A percentile compares a stretch with the other conserved stretches of the same genome.
Conservation (phyloP, 2,329 filamentous ascomycete genomes). For the Pseudopyrenochaeta lycopersici region DNA sequence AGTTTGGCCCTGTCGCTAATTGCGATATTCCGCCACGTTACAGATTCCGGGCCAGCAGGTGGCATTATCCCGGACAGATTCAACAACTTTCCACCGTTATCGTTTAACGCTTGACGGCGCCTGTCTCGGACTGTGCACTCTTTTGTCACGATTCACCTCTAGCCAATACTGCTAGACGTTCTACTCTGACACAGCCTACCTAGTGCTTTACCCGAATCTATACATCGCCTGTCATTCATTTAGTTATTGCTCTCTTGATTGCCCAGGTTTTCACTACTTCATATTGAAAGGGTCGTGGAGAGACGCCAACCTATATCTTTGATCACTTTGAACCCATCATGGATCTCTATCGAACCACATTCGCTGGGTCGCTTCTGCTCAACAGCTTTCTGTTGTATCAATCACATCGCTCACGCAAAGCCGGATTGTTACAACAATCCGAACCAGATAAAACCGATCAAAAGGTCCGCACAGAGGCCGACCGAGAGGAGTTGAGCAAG, state of each 20-base stretch:
- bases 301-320: neutral
- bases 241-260: too few relatives aligned
- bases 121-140: neutral
- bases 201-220: too few relatives aligned
- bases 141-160: neutral
- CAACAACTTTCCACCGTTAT: neutral
- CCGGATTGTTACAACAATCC: conserved; percentile 7
- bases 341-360: conserved; percentile 44
- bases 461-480: conserved; percentile 31
- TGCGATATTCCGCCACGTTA: conserved; percentile 1
- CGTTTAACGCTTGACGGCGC: neutral
- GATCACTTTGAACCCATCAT: conserved; percentile 22
- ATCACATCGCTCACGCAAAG: conserved; percentile 31
- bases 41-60: neutral
- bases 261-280: too few relatives aligned
- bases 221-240: too few relatives aligned
- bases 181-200: too few relatives aligned
- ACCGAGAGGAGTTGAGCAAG: conserved; percentile 40
- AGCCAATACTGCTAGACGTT: too few relatives aligned
- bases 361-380: conserved; percentile 35
- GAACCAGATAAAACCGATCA: conserved; percentile 32
- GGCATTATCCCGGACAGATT: neutral
- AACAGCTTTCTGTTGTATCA: conserved; percentile 39
- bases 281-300: too few relatives aligned
- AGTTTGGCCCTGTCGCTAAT: neutral